Base-by-base conservation (phyloP, 306 rosid species). In the Acacia acuminata region DNA sequence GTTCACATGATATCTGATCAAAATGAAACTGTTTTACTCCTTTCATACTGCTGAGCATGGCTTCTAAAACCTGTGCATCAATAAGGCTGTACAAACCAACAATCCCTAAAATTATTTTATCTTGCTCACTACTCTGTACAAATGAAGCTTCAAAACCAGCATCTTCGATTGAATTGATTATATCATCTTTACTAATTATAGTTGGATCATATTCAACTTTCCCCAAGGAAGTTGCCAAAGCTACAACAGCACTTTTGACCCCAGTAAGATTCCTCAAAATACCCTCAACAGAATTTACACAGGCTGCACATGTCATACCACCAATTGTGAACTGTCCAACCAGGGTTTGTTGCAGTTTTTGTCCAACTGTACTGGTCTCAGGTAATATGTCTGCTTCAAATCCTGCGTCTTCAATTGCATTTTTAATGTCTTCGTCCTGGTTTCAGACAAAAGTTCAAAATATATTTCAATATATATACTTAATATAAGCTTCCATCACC, bases 281-380 rank as follows among this genome's bases (percentile, higher is more conserved):
- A 47, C 96, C 87, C 85, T 96, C 99, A 81, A 96, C 97, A 58
- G 99, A 94, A 83, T 94, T 94, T 78, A 96, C 99, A 77, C 99
- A 96, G 34, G 99, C 99, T 73, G 99, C 97, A 85, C 99, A 96
- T 79, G 99, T 96, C 98, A 96, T 96, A 70, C 99, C 99, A 65
- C 99, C 93, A 43, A 96, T 92, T 27, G 90, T 87, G 89, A 96
- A 96, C 88, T 93, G 99, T 75, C 98, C 99, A 75, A 87, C 75
- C 82, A 94, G 44, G 22, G 92, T 91, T 77, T 85, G 96, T 51
- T 88, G 86, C 17, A 87, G 87, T 81, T 85, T 84, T 85, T 82
- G 85, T 84, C 92, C 97, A 50, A 47, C 58, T 51, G 89, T 82
- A 85, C 74, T 82, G 71, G 98, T 76, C 77, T 96, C 99, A 14